Base-by-base conservation (phyloP, 768 basidiomycete species). In the Xerocomellus chrysenteron region DNA sequence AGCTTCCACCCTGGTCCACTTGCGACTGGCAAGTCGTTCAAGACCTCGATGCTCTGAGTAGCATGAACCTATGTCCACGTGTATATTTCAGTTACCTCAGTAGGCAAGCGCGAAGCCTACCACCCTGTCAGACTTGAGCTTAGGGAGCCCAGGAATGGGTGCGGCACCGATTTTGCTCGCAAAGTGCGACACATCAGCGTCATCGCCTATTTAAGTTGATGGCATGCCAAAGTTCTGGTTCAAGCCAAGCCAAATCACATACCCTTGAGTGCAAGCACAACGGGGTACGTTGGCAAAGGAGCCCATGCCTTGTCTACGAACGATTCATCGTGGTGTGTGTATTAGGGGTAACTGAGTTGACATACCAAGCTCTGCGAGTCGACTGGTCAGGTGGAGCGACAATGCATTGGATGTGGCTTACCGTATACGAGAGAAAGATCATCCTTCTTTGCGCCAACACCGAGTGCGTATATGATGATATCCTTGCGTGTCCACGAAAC, bases 401-500 rank as follows among this genome's bases (percentile, higher is more conserved):
- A 4, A 41, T 13, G 11, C 16, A 16, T 7, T 17, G 19, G 13
- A 35, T 3, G 6, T 17, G 10, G 65, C 80, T 35, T 54, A 89
- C 90, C 91, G 69, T 92, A 93, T 33, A 88, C 78, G 45, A 90
- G 79, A 6, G 78, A 73, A 45, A 83, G 80, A 52, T 94, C 91
- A 48, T 88, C 79, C 40, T 78, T 78, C 72, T 90, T 92, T 16
- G 90, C 90, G 14, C 92, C 93, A 37, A 94, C 86, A 14, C 90
- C 90, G 26, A 85, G 75, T 13, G 90, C 88, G 61, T 93, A 94
- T 2, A 83, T 80, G 56, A 94, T 74, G 17, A 93, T 74, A 72
- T 94, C 92, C 49, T 91, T 83, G 73, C 86, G 85, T 68, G 89
- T 92, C 92, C 92, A 94, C 1, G 82, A 72, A 26, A 91, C 92